Evolutionary conservation across 176 grass and related monocot species (phyloP).

Genomic region (Juncus inflexus): DNA sequence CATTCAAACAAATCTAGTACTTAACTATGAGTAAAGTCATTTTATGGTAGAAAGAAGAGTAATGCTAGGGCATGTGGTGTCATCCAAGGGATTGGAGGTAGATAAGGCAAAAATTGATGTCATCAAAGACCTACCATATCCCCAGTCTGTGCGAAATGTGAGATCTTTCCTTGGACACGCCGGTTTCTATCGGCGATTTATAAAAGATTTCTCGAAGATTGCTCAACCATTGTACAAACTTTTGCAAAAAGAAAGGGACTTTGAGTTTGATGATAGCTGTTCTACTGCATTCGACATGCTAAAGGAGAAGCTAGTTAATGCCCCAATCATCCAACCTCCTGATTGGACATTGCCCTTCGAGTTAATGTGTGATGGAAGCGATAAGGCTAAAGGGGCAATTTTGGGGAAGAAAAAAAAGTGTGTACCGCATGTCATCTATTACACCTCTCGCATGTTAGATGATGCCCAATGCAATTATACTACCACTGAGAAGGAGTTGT

Average conservation of each 20-base stretch:
- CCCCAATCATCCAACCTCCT: not conserved
- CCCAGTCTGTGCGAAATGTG: not conserved
- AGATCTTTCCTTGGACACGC: conserved; percentile 7
- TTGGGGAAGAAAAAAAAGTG: not conserved
- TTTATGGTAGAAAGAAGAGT: not conserved
- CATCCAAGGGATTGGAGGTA: not conserved
- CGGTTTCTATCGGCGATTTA: not conserved
- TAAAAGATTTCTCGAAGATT: not conserved
- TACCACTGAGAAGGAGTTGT: conserved; percentile 11
- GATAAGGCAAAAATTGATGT: not conserved
- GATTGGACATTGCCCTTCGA: not conserved
- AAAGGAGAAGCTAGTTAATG: not conserved
- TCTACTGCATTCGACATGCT: not conserved
- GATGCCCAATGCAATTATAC: conserved; percentile 8
- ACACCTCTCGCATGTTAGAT: not conserved
- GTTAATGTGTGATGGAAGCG: conserved; percentile 9
- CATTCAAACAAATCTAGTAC: too few species aligned
- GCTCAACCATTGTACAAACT: not conserved
- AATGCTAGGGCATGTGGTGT: not conserved
- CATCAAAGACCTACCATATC: not conserved
- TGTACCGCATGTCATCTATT: not conserved
- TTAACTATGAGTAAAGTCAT: too few species aligned
- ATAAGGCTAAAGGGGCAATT: not conserved
- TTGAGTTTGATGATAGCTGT: conserved; percentile 11
- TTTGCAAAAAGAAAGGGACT: not conserved